Evolutionary conservation across 805 yeast genomes (phyloP), one percentile per base, ranked within the genome.

Genomic region (Metschnikowia cerradonensis): DNA sequence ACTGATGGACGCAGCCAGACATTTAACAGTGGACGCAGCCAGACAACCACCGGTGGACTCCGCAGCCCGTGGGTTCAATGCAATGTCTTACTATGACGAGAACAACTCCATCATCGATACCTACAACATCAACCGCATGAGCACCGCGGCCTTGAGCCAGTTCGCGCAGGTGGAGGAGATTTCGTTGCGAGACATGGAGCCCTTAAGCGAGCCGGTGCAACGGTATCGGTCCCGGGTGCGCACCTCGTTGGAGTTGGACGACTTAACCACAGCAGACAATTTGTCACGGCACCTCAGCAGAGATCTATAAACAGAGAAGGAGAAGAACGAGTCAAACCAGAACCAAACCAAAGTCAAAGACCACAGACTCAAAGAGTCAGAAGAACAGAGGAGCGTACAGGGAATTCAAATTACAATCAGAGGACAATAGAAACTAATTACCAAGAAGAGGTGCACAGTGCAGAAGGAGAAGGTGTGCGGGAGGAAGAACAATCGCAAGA

Each of bases 101-200:
- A 49, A 61, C 51, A 56, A 56, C 36, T 67, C 74, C n/a, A 61
- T 71, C 30, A 64, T 71, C 11, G 72, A 71, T 41, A 58, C 60
- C 2, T 63, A 68, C 52, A 59, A 68, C 31, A 60, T 66, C n/a
- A 45, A 61, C 3, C 64, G 58, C 36, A 61, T 52, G 34, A 64
- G 66, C n/a, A 53, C 65, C 4, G 68, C 61, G 6, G 75, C 75
- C 11, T 57, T 66, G 17, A 69, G 65, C 42, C 66, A 67, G 6
- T 54, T 58, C 2, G 59, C 74, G 7, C 67, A 66, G n/a, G 76
- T 81, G 0, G 83, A 79, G 56, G 83, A 78, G 52, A 79, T 79
- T 49, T 76, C 77, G 31, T 62, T 79, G 75, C 76, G 77, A 30
- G 73, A 72, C 45, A 40, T 52, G 47, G 42, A 48, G 15, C 48